Evolutionary conservation across 352 stramenopile genomes (phyloP), one percentile per base, ranked within the genome.

Genomic region (Phytophthora gonapodyides): DNA sequence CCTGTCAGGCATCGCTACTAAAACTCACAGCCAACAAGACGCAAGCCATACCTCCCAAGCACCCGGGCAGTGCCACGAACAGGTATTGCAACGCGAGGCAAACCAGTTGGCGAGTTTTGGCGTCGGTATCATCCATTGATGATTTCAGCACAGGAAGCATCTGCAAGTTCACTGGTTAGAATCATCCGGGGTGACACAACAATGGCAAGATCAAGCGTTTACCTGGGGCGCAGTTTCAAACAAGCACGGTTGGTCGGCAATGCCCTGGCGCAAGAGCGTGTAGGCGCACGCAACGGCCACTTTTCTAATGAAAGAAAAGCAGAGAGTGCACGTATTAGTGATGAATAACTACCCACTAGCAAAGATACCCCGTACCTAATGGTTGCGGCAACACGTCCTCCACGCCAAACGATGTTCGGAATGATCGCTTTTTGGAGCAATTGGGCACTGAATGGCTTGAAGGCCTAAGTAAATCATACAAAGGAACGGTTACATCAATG

Each of bases 361-460:
- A 11, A 7, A 56, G 11, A 34, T 55, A 3, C 16, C 10, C 15
- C 48, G 15, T 54, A 93, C 86, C 84, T 78, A 56, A 97, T 90
- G 9, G 88, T 96, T 34, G 87, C 83, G 40, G 90, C 88, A 15
- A 96, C 87, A 40, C 88, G 81, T 16, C 89, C 91, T 19, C 82
- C 89, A 57, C 83, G 82, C 89, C 91, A 97, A 21, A 96, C 86
- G 34, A 96, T 90, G 71, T 96, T 97, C 10, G 91, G 89, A 19
- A 93, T 83, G 38, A 97, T 90, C 41, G 78, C 75, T 44, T 93
- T 87, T 36, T 89, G 65, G 19, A 97, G 54, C 17, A 96, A 51
- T 19, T 58, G 11, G 12, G 68, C 69, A 41, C 71, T 88, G 57
- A 84, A 93, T 12, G 78, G 70, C 50, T 82, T 75, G 47, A 95